phyloP scores from a whole-genome alignment of 2,329 filamentous ascomycete genomes.

The Apiospora pterosperma region DNA sequence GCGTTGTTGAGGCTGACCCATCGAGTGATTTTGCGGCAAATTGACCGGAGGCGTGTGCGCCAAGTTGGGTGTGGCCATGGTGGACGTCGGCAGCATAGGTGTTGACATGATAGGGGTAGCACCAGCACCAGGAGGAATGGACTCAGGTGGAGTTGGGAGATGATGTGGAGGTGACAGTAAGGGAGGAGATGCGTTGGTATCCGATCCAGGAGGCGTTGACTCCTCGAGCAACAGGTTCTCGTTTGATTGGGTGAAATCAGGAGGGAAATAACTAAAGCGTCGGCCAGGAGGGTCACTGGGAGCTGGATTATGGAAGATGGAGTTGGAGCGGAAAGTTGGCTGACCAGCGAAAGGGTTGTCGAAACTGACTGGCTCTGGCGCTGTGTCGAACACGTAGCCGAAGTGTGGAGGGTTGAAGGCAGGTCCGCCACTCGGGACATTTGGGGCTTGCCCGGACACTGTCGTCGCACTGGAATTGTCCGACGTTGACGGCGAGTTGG shows the following conservation, averaged over 20 bases:
- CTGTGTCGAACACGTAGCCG: constrained; percentile 55
- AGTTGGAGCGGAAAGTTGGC: constrained; percentile 61
- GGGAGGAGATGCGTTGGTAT: constrained; percentile 24
- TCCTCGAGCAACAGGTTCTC: constrained; percentile 28
- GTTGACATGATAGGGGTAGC: constrained; percentile 22
- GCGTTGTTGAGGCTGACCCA: constrained; percentile 14
- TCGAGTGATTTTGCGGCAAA: constrained; percentile 15
- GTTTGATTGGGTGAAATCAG: constrained; percentile 42
- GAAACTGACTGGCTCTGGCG: constrained; percentile 48
- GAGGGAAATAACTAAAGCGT: constrained; percentile 62
- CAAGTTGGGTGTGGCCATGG: constrained; percentile 19
- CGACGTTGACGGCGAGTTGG: constrained; percentile 43
- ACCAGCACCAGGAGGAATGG: constrained; percentile 17
- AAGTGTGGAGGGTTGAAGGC: constrained; percentile 53
- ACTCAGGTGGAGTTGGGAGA: constrained; percentile 24
- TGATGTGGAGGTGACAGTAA: constrained; percentile 23
- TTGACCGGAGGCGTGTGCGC: constrained; percentile 20
- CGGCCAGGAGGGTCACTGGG: constrained; percentile 51
- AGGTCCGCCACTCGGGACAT: constrained; percentile 29
- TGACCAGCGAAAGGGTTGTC: constrained; percentile 41
- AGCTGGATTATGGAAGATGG: constrained; percentile 60
- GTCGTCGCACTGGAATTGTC: constrained; percentile 35
- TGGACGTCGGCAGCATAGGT: constrained; percentile 19
- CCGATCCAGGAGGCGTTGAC: constrained; percentile 25
- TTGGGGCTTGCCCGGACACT: constrained; percentile 23